These are phyloP conservation scores for Pinguiococcus pyrenoidosus DNA, from an alignment of 108 stramenopile species.

Conservation along the genomic window DNA sequence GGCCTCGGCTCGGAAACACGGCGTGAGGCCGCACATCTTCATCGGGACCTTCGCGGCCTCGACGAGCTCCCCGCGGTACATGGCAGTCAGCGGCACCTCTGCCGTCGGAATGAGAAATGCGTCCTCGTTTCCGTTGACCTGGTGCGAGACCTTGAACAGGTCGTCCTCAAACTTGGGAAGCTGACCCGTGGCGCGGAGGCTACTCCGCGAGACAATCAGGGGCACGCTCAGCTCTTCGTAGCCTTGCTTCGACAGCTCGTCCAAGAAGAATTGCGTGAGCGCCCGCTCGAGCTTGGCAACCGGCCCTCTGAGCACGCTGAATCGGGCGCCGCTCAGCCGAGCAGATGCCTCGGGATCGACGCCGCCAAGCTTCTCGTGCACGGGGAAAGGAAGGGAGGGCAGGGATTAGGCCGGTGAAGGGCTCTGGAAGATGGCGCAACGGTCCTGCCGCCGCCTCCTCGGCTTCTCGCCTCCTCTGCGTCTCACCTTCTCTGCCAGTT, in stretches of 20 bases:
- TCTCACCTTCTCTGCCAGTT: too few relatives aligned
- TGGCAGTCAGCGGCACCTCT: conserved; percentile 86
- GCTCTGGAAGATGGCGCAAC: too few relatives aligned
- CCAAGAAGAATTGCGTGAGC: conserved; percentile 73
- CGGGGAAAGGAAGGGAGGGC: too few relatives aligned
- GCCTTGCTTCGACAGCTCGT: conserved; percentile 59
- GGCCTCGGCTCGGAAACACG: conserved; percentile 96
- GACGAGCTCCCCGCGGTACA: conserved; percentile 65
- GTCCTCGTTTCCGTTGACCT: conserved; percentile 62
- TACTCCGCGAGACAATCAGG: conserved; percentile 61
- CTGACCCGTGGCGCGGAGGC: conserved; percentile 83
- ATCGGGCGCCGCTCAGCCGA: conserved; percentile 75
- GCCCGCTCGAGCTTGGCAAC: conserved; percentile 86
- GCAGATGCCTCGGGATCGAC: conserved; percentile 71
- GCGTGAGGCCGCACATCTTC: conserved; percentile 41
- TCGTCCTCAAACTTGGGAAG: conserved; percentile 93
- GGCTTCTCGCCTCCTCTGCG: too few relatives aligned
- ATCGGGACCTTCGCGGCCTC: conserved; percentile 50
- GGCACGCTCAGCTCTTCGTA: conserved; percentile 83
- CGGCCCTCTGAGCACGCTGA: conserved; percentile 65
- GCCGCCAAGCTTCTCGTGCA: conserved; percentile 53
- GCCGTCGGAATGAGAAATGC: conserved; percentile 92
- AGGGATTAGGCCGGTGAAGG: too few relatives aligned
- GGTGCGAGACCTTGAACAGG: conserved; percentile 68
- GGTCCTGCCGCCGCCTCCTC: too few relatives aligned